Evolutionary conservation across 805 yeast species (phyloP), one percentile per base, ranked within the genome.

Genomic region (Pichia paraexigua): DNA sequence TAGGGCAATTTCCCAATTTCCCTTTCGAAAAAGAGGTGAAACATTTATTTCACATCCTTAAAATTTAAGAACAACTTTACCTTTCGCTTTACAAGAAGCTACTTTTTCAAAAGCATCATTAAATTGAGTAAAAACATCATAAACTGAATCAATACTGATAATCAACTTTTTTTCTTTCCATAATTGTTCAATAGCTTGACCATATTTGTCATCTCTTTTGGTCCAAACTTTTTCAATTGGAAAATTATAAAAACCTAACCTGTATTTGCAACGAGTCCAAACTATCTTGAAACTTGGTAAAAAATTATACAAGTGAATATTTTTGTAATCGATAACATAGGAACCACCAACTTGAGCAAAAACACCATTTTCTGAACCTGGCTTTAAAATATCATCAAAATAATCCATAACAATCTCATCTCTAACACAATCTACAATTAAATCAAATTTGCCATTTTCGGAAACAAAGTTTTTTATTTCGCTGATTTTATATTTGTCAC

Each of bases 341-440:
- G 83, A 86, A 40, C 95, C 95, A 15, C 68, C 74, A 50, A 83
- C 70, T 11, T 85, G 73, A 12, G 74, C 65, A 59, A 75, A 85
- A 32, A 71, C 69, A 8, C 82, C 74, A 13, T 79, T 75, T 46
- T 73, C 72, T 25, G 64, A 55, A 47, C 69, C 69, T 39, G 77
- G 73, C 57, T 78, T 76, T 55, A 85, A 66, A 21, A 72, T 69
- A 41, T 68, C 57, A 6, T 67, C 59, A 49, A 78, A 69, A 42
- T 43, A 46, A 18, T 37, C 35, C 15, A 51, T 43, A 15, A 82
- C 73, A 20, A 75, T 78, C 25, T 63, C 61, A 52, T 77, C 79
- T 42, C 95, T 91, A 47, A 78, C 80, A 48, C 84, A 74, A 66
- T 87, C 95, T 32, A 81, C 63, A 46, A 87, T 78, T 11, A 77